These are phyloP conservation scores for Phaeosphaeriaceae sp. DNA, from an alignment of 2,329 filamentous ascomycete species.

Conservation along the genomic window DNA sequence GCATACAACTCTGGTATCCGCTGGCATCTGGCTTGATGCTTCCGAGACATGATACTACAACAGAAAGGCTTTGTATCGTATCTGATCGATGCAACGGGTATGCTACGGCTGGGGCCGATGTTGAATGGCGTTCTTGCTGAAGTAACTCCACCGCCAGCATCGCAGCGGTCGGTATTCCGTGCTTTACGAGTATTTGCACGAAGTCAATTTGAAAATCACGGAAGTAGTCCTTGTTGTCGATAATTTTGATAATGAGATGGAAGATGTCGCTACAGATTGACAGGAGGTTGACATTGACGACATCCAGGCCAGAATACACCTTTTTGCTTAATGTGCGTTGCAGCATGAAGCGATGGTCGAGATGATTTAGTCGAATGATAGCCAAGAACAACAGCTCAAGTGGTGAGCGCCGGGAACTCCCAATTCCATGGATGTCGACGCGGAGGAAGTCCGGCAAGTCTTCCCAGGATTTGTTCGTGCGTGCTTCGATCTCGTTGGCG, in stretches of 20 bases:
- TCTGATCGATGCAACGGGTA: slow-evolving; percentile 52
- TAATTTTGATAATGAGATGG: slow-evolving; percentile 45
- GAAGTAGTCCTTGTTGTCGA: slow-evolving; percentile 50
- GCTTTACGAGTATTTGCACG: slow-evolving; percentile 46
- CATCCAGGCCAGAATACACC: slow-evolving; percentile 35
- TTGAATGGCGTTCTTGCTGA: slow-evolving; percentile 49
- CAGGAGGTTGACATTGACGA: slow-evolving; percentile 38
- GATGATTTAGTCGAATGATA: slow-evolving; percentile 56
- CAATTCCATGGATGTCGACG: slow-evolving; percentile 23
- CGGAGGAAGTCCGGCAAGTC: slow-evolving; percentile 39
- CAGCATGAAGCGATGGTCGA: slow-evolving; percentile 67
- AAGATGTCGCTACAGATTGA: slow-evolving; percentile 50
- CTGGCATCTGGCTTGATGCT: slow-evolving; percentile 50
- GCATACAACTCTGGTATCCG: slow-evolving; percentile 52
- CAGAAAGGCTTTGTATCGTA: slow-evolving; percentile 55
- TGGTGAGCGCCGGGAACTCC: slow-evolving; percentile 25
- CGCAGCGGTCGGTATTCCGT: slow-evolving; percentile 53
- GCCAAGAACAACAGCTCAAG: slow-evolving; percentile 57
- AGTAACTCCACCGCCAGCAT: slow-evolving; percentile 55
- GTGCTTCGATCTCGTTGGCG: slow-evolving; percentile 39
- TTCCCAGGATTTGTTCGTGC: slow-evolving; percentile 28
- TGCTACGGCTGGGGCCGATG: slow-evolving; percentile 25
- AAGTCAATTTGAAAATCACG: slow-evolving; percentile 55
- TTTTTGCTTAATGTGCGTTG: slow-evolving; percentile 64
- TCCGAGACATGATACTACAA: slow-evolving; percentile 54